Evolutionary conservation across 148 eudicot genomes (phyloP), one percentile per base, ranked within the genome.

Genomic region (Talinum fruticosum): DNA sequence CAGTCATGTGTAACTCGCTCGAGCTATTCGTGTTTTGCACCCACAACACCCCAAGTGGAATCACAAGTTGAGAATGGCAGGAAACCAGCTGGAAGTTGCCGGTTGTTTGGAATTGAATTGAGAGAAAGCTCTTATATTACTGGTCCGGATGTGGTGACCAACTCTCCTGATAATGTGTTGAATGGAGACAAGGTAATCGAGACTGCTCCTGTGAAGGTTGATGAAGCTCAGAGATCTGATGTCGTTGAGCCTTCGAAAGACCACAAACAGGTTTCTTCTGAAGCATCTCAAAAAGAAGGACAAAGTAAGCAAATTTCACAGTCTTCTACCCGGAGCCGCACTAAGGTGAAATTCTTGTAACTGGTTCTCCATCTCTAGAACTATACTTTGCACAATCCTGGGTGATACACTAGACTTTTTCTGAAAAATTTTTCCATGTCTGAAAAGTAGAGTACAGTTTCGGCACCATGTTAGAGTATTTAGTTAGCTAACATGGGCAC

Each of bases 71-170:
- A 84, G 45, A 71, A 71, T 37, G 76, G 68, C 32, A 87, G 81
- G 66, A 92, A 77, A 79, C 24, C 71, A 74, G 45, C 74, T 21
- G 92, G 90, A 65, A 81, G 86, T 68, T 92, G 93, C 75, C 82
- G 96, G 45, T 70, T 95, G 82, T 95, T 95, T 87, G 98, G 98
- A 34, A 76, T 95, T 77, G 97, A 95, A 57, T 80, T 95, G 77
- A 83, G 79, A 38, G 83, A 64, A 66, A 75, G 64, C 71, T 71
- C 83, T 33, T 21, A 6, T 15, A 37, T 33, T 34, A 45, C 73
- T 49, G 47, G 23, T 41, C 66, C 49, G 12, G 87, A 79, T 72
- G 81, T 81, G 54, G 80, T 62, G 76, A 26, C 71, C 16, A 10
- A 61, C 37, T 70, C 44, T 34, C 61, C 82, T 69, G 75, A 30